Evolutionary conservation across 345 rosid genomes (phyloP).

Genomic region (Luvunga scandens): DNA sequence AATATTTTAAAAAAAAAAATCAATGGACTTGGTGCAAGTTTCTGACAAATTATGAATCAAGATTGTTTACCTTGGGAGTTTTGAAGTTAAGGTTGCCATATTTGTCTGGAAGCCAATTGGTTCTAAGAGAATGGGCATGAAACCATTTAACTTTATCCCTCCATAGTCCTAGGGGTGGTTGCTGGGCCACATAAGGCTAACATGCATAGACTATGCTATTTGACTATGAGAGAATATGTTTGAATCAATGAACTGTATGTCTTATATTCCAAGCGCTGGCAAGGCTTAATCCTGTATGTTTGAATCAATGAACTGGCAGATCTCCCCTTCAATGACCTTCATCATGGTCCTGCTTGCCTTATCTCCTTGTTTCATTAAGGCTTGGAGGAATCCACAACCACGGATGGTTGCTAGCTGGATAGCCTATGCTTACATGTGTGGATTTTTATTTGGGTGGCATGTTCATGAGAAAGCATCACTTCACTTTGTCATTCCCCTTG

Average conservation of each 20-base stretch:
- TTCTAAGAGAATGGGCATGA: too few species aligned
- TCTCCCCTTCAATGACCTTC: slow-evolving; percentile 70
- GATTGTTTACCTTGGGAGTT: too few species aligned
- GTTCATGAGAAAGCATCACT: slow-evolving; percentile 98
- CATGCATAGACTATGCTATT: not conserved
- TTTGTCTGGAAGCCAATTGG: too few species aligned
- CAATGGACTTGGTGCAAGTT: not conserved
- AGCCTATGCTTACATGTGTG: slow-evolving; percentile 81
- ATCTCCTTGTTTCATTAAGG: slow-evolving; percentile 70
- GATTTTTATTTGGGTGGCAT: slow-evolving; percentile 96
- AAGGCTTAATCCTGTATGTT: not conserved
- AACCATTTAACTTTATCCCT: too few species aligned
- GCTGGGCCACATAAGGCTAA: too few species aligned
- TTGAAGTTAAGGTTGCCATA: too few species aligned
- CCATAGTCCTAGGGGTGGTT: too few species aligned
- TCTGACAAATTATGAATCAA: not conserved
- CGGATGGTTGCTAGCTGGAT: slow-evolving; percentile 59
- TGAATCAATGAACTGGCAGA: slow-evolving; percentile 37
- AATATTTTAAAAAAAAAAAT: not conserved
- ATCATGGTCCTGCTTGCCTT: slow-evolving; percentile 68
- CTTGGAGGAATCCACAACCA: slow-evolving; percentile 71
- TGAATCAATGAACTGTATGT: too few species aligned
- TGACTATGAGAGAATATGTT: not conserved
- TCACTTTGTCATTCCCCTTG: slow-evolving; percentile 81
- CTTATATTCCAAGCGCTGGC: not conserved